Base-by-base conservation (phyloP, 306 rosid species). In the Styphnolobium japonicum region DNA sequence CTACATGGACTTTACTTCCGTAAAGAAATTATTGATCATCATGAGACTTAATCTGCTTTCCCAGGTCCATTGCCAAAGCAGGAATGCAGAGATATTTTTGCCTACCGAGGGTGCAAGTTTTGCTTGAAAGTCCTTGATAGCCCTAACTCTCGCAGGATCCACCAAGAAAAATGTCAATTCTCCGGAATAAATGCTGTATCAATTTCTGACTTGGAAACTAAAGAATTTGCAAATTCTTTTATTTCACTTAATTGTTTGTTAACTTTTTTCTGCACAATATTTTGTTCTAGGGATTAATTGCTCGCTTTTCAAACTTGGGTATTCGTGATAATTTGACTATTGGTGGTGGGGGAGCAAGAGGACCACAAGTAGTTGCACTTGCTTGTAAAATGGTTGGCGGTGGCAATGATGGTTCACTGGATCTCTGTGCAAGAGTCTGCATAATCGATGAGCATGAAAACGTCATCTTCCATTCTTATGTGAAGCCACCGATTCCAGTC, bases 311-410 rank as follows among this genome's bases (percentile, higher is more conserved):
- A 25, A 93, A 82, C 85, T 37, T 93, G 85, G 98, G 97, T 29
- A 75, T 93, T 72, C 92, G 90, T 2, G 97, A 95, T 81, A 90
- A 84, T 48, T 64, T 91, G 83, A 81, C 22, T 10, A 65, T 80
- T 48, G 91, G 90, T 40, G 42, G 25, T 70, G 88, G 88, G 1
- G 87, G 85, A 75, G 52, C 89, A 37, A 83, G 87, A 82, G 92
- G 92, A 19, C 69, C 87, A 12, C 92, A 83, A 58, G 93, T 85
- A 40, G 91, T 96, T 71, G 99, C 98, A 75, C 83, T 96, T 42
- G 94, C 94, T 77, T 93, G 99, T 88, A 96, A 90, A 81, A 91
- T 90, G 97, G 98, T 96, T 29, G 99, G 98, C 1, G 99, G 97
- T 7, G 98, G 99, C 79, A 80, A 91, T 40, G 99, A 93, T 82